Percentiles rank a stretch among this genome's conserved stretches.
Conservation (phyloP, 257 asterid genomes). For the Solanum dulcamara region DNA sequence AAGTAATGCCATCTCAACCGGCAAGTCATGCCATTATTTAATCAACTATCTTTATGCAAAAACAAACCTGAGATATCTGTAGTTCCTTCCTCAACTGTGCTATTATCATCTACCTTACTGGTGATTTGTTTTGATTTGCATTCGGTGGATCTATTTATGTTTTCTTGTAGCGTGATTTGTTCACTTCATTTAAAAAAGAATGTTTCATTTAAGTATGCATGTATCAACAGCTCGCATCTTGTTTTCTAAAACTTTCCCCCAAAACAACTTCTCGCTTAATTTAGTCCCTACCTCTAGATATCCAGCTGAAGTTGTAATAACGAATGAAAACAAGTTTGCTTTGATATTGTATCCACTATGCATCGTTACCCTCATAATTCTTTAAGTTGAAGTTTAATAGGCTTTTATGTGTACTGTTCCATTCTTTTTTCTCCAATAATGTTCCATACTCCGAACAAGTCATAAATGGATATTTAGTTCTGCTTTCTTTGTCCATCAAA, state of each 20-base stretch:
- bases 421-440: background rate
- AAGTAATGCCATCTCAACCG: background rate
- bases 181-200: background rate
- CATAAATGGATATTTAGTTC: background rate
- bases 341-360: background rate
- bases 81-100: background rate
- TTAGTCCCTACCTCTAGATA: background rate
- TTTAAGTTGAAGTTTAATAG: background rate
- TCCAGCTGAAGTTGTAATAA: background rate
- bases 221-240: background rate
- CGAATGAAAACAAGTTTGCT: background rate
- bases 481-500: background rate
- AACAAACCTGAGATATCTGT: background rate
- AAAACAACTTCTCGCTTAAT: background rate
- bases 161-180: no score
- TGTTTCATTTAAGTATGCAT: background rate
- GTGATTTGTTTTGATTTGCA: background rate
- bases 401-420: background rate
- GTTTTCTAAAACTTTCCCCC: background rate
- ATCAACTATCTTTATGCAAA: background rate
- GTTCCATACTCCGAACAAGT: background rate
- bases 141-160: no score
- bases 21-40: background rate
- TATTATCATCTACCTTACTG: background rate
- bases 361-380: background rate